phyloP scores from a whole-genome alignment of 495 filamentous ascomycete genomes.

The Penicillium daleae region DNA sequence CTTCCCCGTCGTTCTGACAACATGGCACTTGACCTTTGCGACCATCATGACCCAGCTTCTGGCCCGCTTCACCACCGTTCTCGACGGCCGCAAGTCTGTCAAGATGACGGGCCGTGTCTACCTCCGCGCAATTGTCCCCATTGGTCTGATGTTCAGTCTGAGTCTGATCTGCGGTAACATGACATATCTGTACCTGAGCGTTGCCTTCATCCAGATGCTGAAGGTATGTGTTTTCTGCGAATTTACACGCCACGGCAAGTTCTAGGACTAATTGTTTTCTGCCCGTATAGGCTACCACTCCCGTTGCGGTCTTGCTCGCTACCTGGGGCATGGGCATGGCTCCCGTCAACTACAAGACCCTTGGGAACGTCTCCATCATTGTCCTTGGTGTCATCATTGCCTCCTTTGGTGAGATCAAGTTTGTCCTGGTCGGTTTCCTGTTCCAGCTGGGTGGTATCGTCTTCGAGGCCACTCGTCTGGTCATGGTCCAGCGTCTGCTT shows the following conservation, averaged over 20 bases:
- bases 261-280: not conserved
- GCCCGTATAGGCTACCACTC: slow-evolving; percentile 73
- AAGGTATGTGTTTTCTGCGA: slow-evolving; percentile 61
- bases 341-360: slow-evolving; percentile 74
- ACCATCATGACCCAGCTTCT: slow-evolving; percentile 90
- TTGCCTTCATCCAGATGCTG: slow-evolving; percentile 97
- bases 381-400: slow-evolving; percentile 90
- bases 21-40: slow-evolving; percentile 90
- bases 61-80: slow-evolving; percentile 78
- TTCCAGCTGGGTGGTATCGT: slow-evolving; percentile 83
- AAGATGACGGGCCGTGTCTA: slow-evolving; percentile 95
- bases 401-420: slow-evolving; percentile 90
- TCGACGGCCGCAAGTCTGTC: slow-evolving; percentile 87
- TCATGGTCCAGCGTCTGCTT: slow-evolving; percentile 88
- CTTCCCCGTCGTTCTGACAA: slow-evolving; percentile 73
- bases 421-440: slow-evolving; percentile 82
- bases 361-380: slow-evolving; percentile 85
- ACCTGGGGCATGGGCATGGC: slow-evolving; percentile 83
- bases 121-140: slow-evolving; percentile 87
- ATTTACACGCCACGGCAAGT: too few species aligned
- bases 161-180: slow-evolving; percentile 94
- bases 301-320: slow-evolving; percentile 83
- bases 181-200: slow-evolving; percentile 89
- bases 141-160: slow-evolving; percentile 90
- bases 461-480: slow-evolving; percentile 89